Evolutionary conservation across 129 eudicot species (phyloP), one percentile per base, ranked within the genome.

Genomic region (Ambrosia trifida): DNA sequence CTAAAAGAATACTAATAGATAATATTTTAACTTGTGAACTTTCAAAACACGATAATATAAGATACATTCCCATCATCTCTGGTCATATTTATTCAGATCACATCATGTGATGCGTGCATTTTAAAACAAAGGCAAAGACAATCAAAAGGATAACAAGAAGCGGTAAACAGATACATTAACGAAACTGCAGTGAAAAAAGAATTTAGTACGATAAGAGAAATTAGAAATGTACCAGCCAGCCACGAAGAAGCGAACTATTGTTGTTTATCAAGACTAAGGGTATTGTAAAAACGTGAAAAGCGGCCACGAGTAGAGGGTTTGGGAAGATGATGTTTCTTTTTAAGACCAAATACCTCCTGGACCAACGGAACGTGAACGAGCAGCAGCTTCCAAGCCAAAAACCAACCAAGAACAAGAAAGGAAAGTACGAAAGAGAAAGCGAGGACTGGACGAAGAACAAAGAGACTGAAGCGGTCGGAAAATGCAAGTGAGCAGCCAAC

Each of bases 281-380:
- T 62, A 69, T 83, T 86, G 81, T 91, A 91, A 44, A 82, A 80
- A 38, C 73, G 82, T 43, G 94, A 80, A 18, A 84, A 68, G 1
- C 88, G 78, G 52, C 84, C 67, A 16, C 84, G 83, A 60, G 68
- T 71, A n/a, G 78, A 74, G 66, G 96, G 96, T 69, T 83, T 86
- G n/a, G 90, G 90, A 68, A 83, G 83, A 44, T 74, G 41, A 12
- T 81, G 33, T 75, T 88, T 91, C 68, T 88, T 88, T 63, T 85
- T 84, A 46, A 91, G 84, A 63, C 96, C 94, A 62, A 88, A 91
- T 40, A 91, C 84, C 76, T 91, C 97, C 50, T 88, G 97, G 19
- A 91, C 96, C 76, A 91, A 69, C 68, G 97, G 97, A 7, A 91
- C 91, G 75, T 91, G 96, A 60, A 91, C 97, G 57, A 91, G 76